Percentiles rank a stretch among this genome's conserved stretches.
Evolutionary conservation across 192 early-diverging fungal species (phyloP).

Genomic region (Entomortierella beljakovae): DNA sequence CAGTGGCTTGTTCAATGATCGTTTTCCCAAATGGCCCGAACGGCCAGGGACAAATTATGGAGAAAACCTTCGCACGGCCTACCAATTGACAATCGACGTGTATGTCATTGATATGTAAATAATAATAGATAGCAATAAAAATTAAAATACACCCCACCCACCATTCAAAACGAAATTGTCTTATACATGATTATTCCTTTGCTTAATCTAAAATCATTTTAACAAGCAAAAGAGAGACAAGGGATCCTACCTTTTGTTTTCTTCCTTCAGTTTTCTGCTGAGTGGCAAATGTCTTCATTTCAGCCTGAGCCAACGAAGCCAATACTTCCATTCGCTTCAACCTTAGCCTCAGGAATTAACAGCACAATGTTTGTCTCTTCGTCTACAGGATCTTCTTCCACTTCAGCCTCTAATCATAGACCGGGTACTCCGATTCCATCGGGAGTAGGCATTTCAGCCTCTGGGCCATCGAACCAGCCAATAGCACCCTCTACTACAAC

Average conservation of each 20-base stretch:
- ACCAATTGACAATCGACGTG: too few relatives aligned
- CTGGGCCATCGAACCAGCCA: not conserved
- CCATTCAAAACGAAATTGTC: too few relatives aligned
- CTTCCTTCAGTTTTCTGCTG: not conserved
- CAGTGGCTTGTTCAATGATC: too few relatives aligned
- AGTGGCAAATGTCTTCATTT: conserved; percentile 34
- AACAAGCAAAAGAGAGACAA: not conserved
- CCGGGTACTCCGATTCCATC: not conserved
- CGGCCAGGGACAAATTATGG: too few relatives aligned
- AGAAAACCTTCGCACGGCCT: too few relatives aligned
- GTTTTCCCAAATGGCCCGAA: too few relatives aligned
- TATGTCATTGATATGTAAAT: too few relatives aligned
- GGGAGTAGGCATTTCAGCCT: not conserved
- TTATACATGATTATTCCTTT: too few relatives aligned
- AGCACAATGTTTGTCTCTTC: conserved; percentile 22
- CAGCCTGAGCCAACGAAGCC: conserved; percentile 37
- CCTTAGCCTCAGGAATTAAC: conserved; percentile 22
- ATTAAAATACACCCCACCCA: too few relatives aligned
- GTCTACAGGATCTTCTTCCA: not conserved
- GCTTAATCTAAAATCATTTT: too few relatives aligned
- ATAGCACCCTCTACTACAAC: conserved; percentile 7
- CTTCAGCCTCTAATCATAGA: not conserved
- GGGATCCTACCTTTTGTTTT: not conserved
- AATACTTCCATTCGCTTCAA: conserved; percentile 36
- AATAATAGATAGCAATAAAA: too few relatives aligned